phyloP scores from a whole-genome alignment of 1,284 basidiomycete genomes.

The Fomitopsis schrenkii region DNA sequence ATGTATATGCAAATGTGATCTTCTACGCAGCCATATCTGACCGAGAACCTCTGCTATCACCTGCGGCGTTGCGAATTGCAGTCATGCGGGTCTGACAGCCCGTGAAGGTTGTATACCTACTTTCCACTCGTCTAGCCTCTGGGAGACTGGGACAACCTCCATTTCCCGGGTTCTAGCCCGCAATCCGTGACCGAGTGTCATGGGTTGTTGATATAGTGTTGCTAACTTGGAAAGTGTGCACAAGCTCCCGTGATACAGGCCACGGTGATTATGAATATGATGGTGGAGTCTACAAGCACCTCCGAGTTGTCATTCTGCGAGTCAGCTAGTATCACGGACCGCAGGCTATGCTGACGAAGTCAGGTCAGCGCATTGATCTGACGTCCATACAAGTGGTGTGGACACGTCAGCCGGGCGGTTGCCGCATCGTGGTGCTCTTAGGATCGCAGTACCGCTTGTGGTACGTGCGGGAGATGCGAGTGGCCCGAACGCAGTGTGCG shows the following conservation, averaged over 20 bases:
- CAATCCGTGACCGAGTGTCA: background rate
- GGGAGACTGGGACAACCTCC: background rate
- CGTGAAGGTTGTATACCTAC: background rate
- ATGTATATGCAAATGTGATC: conserved; percentile 1
- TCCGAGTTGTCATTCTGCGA: background rate
- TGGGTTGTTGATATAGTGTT: background rate
- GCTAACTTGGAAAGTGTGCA: background rate
- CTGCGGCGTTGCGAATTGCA: background rate
- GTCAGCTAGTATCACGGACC: background rate
- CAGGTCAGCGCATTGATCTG: background rate
- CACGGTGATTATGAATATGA: background rate
- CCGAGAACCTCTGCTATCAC: background rate
- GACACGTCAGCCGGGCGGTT: background rate
- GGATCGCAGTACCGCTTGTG: background rate
- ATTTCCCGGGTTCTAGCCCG: background rate
- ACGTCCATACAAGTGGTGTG: background rate
- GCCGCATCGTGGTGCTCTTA: background rate
- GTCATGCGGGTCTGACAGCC: background rate
- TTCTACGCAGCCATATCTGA: background rate
- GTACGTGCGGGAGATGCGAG: background rate
- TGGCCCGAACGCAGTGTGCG: conserved; percentile 2
- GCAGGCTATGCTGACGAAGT: background rate
- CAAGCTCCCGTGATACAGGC: background rate
- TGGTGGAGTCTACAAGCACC: background rate
- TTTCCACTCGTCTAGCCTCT: background rate